A percentile compares a stretch with the other conserved stretches of the same genome.
Evolutionary conservation across 2,329 filamentous ascomycete genomes (phyloP).

Genomic region (Fusarium mangiferae): DNA sequence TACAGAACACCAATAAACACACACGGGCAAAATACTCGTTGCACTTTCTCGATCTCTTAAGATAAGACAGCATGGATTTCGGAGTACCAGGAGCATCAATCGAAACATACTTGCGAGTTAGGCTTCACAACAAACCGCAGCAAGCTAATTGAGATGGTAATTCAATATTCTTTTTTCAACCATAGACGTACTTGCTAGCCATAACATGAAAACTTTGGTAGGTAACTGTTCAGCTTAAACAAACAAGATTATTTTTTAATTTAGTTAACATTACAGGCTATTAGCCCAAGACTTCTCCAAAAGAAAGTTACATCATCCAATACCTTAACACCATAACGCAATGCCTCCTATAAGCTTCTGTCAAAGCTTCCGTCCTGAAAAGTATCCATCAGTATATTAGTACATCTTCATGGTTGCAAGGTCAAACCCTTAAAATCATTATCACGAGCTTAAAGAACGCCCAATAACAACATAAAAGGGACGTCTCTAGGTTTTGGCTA

Average conservation of each 20-base stretch:
- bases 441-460: not conserved
- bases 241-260: not conserved
- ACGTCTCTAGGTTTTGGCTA: not conserved
- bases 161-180: not conserved
- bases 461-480: too few species aligned
- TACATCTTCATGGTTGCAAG: too few species aligned
- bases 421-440: too few species aligned
- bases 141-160: not conserved
- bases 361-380: not conserved
- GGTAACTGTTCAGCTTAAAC: not conserved
- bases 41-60: too few species aligned
- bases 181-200: not conserved
- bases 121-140: not conserved
- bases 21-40: too few species aligned
- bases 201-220: rapidly evolving
- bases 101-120: not conserved
- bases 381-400: too few species aligned
- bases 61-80: too few species aligned
- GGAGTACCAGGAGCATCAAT: not conserved
- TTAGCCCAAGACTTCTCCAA: not conserved
- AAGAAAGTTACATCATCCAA: not conserved
- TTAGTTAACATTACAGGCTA: too few species aligned
- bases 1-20: too few species aligned
- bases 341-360: not conserved
- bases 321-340: not conserved